Conservation (phyloP, 2,329 filamentous ascomycete species). For the Nigrospora sphaerica region DNA sequence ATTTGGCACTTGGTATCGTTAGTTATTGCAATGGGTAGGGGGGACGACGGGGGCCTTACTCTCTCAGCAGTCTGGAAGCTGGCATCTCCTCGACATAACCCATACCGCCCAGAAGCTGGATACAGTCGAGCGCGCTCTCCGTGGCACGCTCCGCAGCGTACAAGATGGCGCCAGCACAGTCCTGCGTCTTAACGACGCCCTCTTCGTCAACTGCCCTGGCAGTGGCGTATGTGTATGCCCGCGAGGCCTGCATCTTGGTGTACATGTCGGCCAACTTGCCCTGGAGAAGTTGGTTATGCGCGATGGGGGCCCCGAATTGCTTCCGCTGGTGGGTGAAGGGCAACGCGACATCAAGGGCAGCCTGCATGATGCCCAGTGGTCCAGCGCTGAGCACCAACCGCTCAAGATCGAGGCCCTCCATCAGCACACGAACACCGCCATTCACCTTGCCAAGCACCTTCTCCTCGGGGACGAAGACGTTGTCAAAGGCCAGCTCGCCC, state of each 20-base stretch:
- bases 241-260: conserved; percentile 77
- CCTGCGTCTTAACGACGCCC: conserved; percentile 69
- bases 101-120: conserved; percentile 91
- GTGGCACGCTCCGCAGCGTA: conserved; percentile 89
- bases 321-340: conserved; percentile 85
- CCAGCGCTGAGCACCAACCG: conserved; percentile 86
- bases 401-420: conserved; percentile 95
- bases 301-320: conserved; percentile 83
- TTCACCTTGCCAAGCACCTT: conserved; percentile 77
- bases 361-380: conserved; percentile 91
- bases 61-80: conserved; percentile 73
- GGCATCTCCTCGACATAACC: conserved; percentile 95
- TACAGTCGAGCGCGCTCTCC: conserved; percentile 77
- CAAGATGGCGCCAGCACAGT: conserved; percentile 89
- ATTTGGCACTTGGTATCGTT: conserved; percentile 46
- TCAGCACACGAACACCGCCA: conserved; percentile 80
- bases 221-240: conserved; percentile 82
- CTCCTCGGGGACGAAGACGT: conserved; percentile 78
- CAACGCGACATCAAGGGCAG: conserved; percentile 72
- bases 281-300: conserved; percentile 88
- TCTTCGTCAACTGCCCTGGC: conserved; percentile 74
- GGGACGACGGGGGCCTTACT: conserved; percentile 35
- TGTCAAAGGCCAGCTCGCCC: conserved; percentile 84
- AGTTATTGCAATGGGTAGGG: conserved; percentile 10
- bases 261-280: conserved; percentile 96